Conservation (phyloP, 805 yeast species). For the Geotrichum ghanense region DNA sequence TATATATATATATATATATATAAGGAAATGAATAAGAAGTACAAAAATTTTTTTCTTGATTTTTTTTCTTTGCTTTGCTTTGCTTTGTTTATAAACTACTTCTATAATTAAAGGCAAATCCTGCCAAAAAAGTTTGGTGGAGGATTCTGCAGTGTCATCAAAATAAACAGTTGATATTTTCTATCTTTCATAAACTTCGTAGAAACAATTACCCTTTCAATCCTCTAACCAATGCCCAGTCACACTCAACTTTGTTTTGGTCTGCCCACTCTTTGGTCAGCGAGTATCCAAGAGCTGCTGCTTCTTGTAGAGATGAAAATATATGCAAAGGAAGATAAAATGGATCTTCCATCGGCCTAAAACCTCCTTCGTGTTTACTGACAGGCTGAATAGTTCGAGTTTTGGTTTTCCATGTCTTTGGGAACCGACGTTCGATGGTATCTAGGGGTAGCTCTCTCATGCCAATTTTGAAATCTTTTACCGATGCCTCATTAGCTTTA, state of each 20-base stretch:
- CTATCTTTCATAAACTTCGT: no score
- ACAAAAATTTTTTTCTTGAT: no score
- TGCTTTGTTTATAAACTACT: no score
- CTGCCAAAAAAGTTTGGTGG: no score
- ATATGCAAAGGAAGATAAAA: conserved; percentile 28
- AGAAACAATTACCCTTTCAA: neutral
- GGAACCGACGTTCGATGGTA: conserved; percentile 13
- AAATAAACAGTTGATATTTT: no score
- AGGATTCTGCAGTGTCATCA: no score
- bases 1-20: no score
- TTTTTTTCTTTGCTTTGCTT: no score
- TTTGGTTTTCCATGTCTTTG: conserved; percentile 12
- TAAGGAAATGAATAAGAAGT: no score
- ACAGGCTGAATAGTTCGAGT: conserved; percentile 8
- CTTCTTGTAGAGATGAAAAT: conserved; percentile 29
- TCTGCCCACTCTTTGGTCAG: conserved; percentile 28
- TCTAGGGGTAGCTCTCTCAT: conserved; percentile 15
- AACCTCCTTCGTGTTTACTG: conserved; percentile 18
- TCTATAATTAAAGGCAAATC: no score
- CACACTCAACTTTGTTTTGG: conserved; percentile 18
- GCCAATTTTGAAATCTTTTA: conserved; percentile 22
- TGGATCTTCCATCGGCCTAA: conserved; percentile 26
- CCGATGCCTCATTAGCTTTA: conserved; percentile 12
- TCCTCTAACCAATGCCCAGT: conserved; percentile 16
- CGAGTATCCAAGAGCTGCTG: conserved; percentile 29